A percentile compares a stretch with the other conserved stretches of the same genome.
Evolutionary conservation across 768 basidiomycete species (phyloP).

Genomic region (Podaxis rugospora): DNA sequence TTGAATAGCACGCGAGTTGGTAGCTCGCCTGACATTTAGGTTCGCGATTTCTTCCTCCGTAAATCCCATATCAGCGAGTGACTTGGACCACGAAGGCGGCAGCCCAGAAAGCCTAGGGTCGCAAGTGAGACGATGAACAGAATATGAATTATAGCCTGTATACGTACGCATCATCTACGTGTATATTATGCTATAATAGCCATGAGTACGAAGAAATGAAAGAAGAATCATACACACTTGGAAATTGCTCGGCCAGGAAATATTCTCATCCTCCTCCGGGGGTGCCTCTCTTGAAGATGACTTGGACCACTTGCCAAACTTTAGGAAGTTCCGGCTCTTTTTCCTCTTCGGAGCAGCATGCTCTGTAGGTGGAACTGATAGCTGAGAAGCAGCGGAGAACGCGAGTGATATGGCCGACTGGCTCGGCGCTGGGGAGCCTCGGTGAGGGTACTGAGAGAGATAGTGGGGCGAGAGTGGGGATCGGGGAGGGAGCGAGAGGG

Average conservation of each 20-base stretch:
- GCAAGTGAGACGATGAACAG: slow-evolving; percentile 4
- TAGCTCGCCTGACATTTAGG: slow-evolving; percentile 43
- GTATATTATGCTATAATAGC: slow-evolving; percentile 62
- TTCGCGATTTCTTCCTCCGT: slow-evolving; percentile 64
- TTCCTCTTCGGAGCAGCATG: slow-evolving; percentile 23
- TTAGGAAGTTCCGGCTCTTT: slow-evolving; percentile 38
- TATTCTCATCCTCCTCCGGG: slow-evolving; percentile 48
- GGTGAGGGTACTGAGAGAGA: slow-evolving; percentile 28
- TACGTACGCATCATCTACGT: slow-evolving; percentile 71
- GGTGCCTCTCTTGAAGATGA: slow-evolving; percentile 18
- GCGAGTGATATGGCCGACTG: slow-evolving; percentile 32
- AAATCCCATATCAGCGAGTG: slow-evolving; percentile 58
- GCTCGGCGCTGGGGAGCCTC: slow-evolving; percentile 28
- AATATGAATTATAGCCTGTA: slow-evolving; percentile 1
- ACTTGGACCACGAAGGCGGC: slow-evolving; percentile 70
- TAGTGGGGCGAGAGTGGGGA: slow-evolving; percentile 36
- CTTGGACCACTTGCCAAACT: slow-evolving; percentile 35
- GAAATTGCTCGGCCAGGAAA: slow-evolving; percentile 73
- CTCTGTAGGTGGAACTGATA: slow-evolving; percentile 20
- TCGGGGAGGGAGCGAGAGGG: slow-evolving; percentile 31
- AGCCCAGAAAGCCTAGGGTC: slow-evolving; percentile 51
- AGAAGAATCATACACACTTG: slow-evolving; percentile 40
- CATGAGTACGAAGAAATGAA: neutral
- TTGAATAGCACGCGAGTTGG: slow-evolving; percentile 28
- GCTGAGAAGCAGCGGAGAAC: slow-evolving; percentile 27